Base-by-base conservation (phyloP, 176 grass and related monocot species). In the Rhynchospora pubera region DNA sequence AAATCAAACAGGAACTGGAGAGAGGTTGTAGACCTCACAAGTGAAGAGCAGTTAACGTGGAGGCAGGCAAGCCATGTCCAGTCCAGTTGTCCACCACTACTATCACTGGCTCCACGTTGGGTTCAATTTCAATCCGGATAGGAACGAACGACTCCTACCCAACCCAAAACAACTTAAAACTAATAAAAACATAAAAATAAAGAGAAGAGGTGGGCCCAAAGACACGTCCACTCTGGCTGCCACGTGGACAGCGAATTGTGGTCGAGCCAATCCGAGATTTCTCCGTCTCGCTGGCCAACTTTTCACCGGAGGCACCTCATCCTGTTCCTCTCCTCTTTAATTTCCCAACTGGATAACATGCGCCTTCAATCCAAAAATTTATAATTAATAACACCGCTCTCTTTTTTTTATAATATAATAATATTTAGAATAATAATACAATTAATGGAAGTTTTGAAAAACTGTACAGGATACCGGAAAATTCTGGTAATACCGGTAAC, bases 241-340 rank as follows among this genome's bases (percentile, higher is more conserved):
- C 78, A 80, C 53, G 78, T 80, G 78, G 78, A 80, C 78, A 62
- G 79, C 19, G 46, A 13, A 18, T 39, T 66, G 52, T 48, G 59
- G 21, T 65, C 13, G 21, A 8, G 57, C 22, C 9, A 80, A 46
- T 39, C 15, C 58, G 34, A 81, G 60, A 81, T 81, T 47, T 5
- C 24, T 79, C 53, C 23, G 45, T 82, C 34, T 52, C 24, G 79
- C 24, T 82, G 79, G 79, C 79, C 79, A 82, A 82, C 79, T 65
- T 58, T 82, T 82, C 60, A 82, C 79, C 57, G 61, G 60, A 67
- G 62, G 22, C 79, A 12, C 79, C 79, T 82, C 61, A 82, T 82
- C 79, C 79, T 55, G 14, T 65, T 65, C 59, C 12, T 19, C 45
- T 73, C 45, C 69, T 14, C 69, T 73, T 76, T 11, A 51, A 15